Conservation (phyloP, 257 asterid species). For the Forsythia viridissima region DNA sequence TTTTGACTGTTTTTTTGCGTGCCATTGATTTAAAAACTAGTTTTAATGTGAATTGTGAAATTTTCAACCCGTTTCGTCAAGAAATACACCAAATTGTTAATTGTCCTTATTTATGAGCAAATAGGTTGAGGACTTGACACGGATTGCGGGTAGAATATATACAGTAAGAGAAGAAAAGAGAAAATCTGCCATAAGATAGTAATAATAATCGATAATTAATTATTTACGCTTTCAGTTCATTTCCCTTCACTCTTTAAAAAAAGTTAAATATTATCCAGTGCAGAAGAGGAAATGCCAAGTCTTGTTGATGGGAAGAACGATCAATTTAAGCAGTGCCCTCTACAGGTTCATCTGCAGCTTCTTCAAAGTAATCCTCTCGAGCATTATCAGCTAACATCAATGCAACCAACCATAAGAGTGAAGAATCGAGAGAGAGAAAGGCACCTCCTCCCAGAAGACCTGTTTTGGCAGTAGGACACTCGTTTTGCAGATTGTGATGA, state of each 20-base stretch:
- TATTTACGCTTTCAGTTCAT: not conserved
- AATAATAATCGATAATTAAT: no score
- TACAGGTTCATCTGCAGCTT: not conserved
- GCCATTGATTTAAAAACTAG: no score
- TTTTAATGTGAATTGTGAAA: no score
- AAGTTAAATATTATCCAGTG: not conserved
- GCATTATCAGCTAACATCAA: conserved; percentile 50
- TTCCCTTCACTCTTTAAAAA: not conserved
- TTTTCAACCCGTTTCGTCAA: no score
- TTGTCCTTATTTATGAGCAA: no score
- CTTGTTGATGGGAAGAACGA: not conserved
- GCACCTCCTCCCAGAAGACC: conserved; percentile 63
- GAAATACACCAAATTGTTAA: no score
- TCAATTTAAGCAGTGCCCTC: not conserved
- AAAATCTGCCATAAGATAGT: no score
- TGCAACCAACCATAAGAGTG: conserved; percentile 47
- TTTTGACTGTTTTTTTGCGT: no score
- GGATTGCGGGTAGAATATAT: no score
- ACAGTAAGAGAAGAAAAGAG: not conserved
- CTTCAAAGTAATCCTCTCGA: conserved; percentile 47
- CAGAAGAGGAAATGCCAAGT: not conserved
- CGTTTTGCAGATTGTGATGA: conserved; percentile 41
- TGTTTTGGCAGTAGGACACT: conserved; percentile 53
- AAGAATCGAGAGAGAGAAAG: conserved; percentile 40
- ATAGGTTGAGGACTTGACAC: no score